Percentiles rank a stretch among this genome's conserved stretches.
Conservation (phyloP, 176 grass and related monocot species). For the Musa acuminata region DNA sequence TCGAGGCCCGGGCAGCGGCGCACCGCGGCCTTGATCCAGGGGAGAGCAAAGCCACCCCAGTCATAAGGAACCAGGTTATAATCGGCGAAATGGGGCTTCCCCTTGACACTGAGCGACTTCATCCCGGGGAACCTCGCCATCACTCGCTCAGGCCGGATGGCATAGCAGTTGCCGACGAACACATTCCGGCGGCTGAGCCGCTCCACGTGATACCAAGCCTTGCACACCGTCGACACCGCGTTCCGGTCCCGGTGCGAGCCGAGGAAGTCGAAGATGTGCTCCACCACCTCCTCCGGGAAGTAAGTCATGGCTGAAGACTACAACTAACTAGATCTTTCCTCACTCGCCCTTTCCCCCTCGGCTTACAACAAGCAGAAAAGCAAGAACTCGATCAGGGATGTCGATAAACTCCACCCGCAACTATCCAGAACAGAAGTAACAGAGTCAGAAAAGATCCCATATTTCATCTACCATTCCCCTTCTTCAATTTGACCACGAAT, state of each 20-base stretch:
- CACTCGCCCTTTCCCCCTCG: slow-evolving; percentile 15
- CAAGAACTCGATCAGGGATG: slow-evolving; percentile 17
- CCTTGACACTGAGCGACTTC: slow-evolving; percentile 46
- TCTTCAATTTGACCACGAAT: slow-evolving; percentile 4
- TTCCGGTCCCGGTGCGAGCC: slow-evolving; percentile 49
- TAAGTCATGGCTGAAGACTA: slow-evolving; percentile 46
- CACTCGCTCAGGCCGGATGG: slow-evolving; percentile 29
- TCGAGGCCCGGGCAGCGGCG: slow-evolving; percentile 38
- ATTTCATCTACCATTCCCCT: slow-evolving; percentile 1
- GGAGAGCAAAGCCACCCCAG: slow-evolving; percentile 47
- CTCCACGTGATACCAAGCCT: slow-evolving; percentile 63
- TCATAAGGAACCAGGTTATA: slow-evolving; percentile 69
- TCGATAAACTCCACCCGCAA: not conserved
- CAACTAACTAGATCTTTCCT: not conserved
- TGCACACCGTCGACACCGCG: slow-evolving; percentile 63
- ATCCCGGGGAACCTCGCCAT: slow-evolving; percentile 39
- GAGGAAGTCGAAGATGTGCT: slow-evolving; percentile 84
- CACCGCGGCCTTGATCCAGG: slow-evolving; percentile 51
- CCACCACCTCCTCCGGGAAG: slow-evolving; percentile 82
- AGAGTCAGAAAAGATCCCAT: not conserved
- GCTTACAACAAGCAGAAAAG: not conserved
- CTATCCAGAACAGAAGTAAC: not conserved
- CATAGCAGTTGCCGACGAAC: slow-evolving; percentile 83
- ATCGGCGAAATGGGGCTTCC: slow-evolving; percentile 75
- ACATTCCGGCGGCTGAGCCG: slow-evolving; percentile 44